These are phyloP conservation scores for Apostasia shenzhenica DNA, from an alignment of 106 monocot genomes.

Conservation along the genomic window DNA sequence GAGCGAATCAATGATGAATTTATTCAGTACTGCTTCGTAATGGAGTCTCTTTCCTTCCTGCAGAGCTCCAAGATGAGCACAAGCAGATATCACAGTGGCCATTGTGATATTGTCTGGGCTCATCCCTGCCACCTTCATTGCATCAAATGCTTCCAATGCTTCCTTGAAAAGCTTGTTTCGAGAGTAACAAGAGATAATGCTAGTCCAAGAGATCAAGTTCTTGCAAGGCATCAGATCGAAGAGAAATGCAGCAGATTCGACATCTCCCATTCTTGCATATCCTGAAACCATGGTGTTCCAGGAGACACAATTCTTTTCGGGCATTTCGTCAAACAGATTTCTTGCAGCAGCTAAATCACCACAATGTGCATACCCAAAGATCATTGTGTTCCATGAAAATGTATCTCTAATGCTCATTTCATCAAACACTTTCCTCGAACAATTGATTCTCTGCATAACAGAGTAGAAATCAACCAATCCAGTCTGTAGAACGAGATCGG, in stretches of 20 bases:
- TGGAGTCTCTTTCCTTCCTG: conserved; percentile 34
- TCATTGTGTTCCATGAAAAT: conserved; percentile 48
- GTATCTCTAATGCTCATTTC: conserved; percentile 38
- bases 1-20: conserved; percentile 38
- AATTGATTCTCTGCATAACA: conserved; percentile 1
- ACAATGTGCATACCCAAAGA: conserved; percentile 8
- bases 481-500: conserved; percentile 38
- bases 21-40: conserved; percentile 2
- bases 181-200: conserved; percentile 61
- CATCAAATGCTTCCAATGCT: conserved; percentile 34
- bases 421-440: conserved; percentile 41
- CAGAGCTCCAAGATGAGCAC: conserved; percentile 58
- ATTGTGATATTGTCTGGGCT: conserved; percentile 46
- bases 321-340: conserved; percentile 41
- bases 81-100: conserved; percentile 49
- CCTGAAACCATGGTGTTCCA: conserved; percentile 52
- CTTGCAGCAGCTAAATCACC: conserved; percentile 27
- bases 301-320: conserved; percentile 23
- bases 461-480: conserved; percentile 51
- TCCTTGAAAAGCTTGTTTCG: conserved; percentile 30
- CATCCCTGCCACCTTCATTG: conserved; percentile 30
- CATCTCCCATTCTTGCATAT: conserved; percentile 35
- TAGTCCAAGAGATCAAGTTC: conserved; percentile 62
- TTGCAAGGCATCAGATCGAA: conserved; percentile 41
- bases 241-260: conserved; percentile 28